Percentiles rank a stretch among this genome's conserved stretches.
phyloP scores from a whole-genome alignment of 257 asterid genomes.

The Forsythia viridissima region DNA sequence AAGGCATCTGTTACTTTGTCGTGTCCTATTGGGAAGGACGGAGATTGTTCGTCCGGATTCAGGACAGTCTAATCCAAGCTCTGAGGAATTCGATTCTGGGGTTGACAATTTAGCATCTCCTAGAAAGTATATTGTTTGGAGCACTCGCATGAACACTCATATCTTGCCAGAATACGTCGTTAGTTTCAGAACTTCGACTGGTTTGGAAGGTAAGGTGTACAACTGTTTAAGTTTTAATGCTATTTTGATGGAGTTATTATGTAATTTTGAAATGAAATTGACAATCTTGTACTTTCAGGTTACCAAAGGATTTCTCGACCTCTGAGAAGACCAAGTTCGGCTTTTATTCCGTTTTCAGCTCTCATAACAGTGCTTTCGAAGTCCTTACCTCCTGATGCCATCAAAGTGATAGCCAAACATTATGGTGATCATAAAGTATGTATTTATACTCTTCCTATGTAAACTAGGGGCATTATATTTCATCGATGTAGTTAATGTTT shows the following conservation, averaged over 20 bases:
- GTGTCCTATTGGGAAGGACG: conserved; percentile 54
- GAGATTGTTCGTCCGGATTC: conserved; percentile 44
- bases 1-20: conserved; percentile 55
- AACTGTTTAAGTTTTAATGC: too few relatives aligned
- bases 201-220: conserved; percentile 32
- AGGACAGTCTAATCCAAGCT: conserved; percentile 43
- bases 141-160: conserved; percentile 56
- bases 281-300: conserved; percentile 20
- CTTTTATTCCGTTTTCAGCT: conserved; percentile 48
- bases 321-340: conserved; percentile 39
- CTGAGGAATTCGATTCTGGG: conserved; percentile 58
- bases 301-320: conserved; percentile 20
- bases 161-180: conserved; percentile 58
- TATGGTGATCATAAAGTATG: conserved; percentile 47
- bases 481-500: background rate
- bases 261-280: background rate
- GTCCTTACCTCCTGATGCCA: conserved; percentile 43
- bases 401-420: conserved; percentile 36
- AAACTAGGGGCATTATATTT: background rate
- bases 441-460: background rate
- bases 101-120: conserved; percentile 52
- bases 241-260: too few relatives aligned
- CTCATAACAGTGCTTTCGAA: conserved; percentile 41
- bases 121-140: conserved; percentile 53
- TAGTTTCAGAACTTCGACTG: conserved; percentile 41